Percentiles rank a stretch among this genome's conserved stretches.
These are phyloP conservation scores for Lineolata rhizophorae DNA, from an alignment of 495 filamentous ascomycete species.

Conservation along the genomic window DNA sequence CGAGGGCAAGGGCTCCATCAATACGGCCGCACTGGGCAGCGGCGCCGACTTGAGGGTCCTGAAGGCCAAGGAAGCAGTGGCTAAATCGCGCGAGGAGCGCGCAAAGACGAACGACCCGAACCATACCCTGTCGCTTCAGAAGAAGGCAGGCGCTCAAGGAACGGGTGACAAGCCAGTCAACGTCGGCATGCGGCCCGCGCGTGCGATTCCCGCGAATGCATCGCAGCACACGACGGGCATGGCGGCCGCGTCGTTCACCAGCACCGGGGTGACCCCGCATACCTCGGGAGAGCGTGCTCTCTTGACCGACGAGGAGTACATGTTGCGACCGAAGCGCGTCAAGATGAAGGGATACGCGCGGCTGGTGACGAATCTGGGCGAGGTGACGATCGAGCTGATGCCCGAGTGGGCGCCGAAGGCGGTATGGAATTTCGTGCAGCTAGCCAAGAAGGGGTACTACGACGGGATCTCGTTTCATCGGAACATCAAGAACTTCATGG, in stretches of 20 bases:
- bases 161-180: constrained; percentile 4
- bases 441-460: constrained; percentile 83
- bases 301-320: constrained; percentile 83
- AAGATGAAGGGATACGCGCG: constrained; percentile 80
- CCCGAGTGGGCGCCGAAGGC: constrained; percentile 77
- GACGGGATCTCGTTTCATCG: constrained; percentile 64
- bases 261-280: constrained; percentile 78
- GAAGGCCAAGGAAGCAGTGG: constrained; percentile 78
- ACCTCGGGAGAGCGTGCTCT: constrained; percentile 68
- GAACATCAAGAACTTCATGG: constrained; percentile 91
- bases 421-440: constrained; percentile 88
- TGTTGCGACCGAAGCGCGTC: constrained; percentile 72
- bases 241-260: constrained; percentile 86
- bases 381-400: constrained; percentile 74
- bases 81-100: constrained; percentile 48
- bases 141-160: neutral
- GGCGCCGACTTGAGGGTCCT: constrained; percentile 78
- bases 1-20: constrained; percentile 43
- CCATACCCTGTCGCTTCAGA: constrained; percentile 3
- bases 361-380: constrained; percentile 61
- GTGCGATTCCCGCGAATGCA: constrained; percentile 49
- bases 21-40: constrained; percentile 52
- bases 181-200: constrained; percentile 20
- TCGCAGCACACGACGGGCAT: constrained; percentile 76
- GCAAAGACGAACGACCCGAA: constrained; percentile 11